Conservation (phyloP, 345 rosid species). For the Abelmoschus esculentus region DNA sequence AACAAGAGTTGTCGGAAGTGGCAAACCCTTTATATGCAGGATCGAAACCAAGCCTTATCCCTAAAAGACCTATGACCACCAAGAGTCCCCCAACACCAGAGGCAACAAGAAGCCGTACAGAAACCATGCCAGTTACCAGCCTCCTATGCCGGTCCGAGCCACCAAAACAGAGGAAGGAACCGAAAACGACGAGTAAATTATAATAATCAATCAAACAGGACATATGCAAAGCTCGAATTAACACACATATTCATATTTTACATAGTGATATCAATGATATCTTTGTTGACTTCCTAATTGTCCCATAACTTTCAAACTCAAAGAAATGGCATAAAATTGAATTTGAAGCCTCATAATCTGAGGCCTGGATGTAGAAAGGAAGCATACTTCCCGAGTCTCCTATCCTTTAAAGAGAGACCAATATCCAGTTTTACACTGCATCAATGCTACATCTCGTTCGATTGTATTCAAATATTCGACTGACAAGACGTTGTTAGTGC, state of each 20-base stretch:
- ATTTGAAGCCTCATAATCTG: neutral
- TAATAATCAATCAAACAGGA: too few relatives aligned
- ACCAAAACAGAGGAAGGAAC: too few relatives aligned
- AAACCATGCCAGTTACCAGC: too few relatives aligned
- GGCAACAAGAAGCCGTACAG: too few relatives aligned
- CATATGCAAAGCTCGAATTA: too few relatives aligned
- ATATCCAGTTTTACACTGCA: neutral
- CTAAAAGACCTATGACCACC: too few relatives aligned
- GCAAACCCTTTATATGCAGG: too few relatives aligned
- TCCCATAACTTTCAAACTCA: constrained; percentile 9
- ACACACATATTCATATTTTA: neutral
- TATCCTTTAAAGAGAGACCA: neutral
- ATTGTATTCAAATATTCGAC: neutral
- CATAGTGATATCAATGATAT: constrained; percentile 16
- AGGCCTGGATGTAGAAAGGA: neutral
- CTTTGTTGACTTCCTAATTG: neutral
- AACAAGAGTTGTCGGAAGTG: too few relatives aligned
- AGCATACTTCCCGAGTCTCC: neutral
- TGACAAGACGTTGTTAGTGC: neutral
- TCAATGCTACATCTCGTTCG: neutral
- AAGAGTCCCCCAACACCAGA: too few relatives aligned
- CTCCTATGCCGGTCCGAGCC: too few relatives aligned
- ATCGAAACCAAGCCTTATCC: too few relatives aligned
- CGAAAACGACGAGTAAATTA: too few relatives aligned
- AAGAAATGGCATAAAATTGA: constrained; percentile 6